These are phyloP conservation scores for Linaria vulgaris DNA, from an alignment of 257 asterid species.

Conservation along the genomic window DNA sequence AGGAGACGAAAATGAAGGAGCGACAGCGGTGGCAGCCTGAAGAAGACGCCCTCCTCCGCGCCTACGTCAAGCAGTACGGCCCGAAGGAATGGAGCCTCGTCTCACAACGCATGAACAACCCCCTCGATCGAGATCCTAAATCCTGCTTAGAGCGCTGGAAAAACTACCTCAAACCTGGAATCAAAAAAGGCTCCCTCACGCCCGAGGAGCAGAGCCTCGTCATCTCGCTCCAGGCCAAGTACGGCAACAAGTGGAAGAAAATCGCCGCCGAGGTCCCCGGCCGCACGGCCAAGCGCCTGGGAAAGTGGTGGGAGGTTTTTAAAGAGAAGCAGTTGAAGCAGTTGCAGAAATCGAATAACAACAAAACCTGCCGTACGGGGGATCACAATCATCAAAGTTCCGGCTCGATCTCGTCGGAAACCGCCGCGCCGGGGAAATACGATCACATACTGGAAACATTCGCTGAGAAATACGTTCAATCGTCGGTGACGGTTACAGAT, in stretches of 20 bases:
- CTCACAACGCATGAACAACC: constrained; percentile 56
- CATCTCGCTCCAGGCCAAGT: constrained; percentile 66
- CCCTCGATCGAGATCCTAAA: constrained; percentile 77
- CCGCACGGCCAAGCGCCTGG: constrained; percentile 77
- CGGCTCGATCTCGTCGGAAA: constrained; percentile 46
- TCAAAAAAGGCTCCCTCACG: constrained; percentile 67
- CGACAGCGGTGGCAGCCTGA: constrained; percentile 88
- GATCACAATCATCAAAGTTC: constrained; percentile 29
- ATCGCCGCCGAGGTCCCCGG: constrained; percentile 81
- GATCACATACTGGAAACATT: constrained; percentile 73
- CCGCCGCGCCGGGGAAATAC: constrained; percentile 61
- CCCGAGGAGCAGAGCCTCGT: constrained; percentile 70
- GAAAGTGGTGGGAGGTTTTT: constrained; percentile 96
- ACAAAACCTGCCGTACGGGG: too few relatives aligned
- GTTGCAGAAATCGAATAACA: constrained; percentile 37
- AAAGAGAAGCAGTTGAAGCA: constrained; percentile 80
- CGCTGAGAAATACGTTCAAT: constrained; percentile 83
- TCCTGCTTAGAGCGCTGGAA: constrained; percentile 81
- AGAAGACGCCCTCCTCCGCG: constrained; percentile 79
- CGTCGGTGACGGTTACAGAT: constrained; percentile 33
- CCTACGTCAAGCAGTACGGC: constrained; percentile 84
- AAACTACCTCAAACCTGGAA: constrained; percentile 75
- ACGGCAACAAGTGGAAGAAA: constrained; percentile 85
- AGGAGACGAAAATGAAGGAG: constrained; percentile 50
- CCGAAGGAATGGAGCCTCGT: constrained; percentile 79